Conservation (phyloP, 2,329 filamentous ascomycete species). For the Cytospora paraplurivora region DNA sequence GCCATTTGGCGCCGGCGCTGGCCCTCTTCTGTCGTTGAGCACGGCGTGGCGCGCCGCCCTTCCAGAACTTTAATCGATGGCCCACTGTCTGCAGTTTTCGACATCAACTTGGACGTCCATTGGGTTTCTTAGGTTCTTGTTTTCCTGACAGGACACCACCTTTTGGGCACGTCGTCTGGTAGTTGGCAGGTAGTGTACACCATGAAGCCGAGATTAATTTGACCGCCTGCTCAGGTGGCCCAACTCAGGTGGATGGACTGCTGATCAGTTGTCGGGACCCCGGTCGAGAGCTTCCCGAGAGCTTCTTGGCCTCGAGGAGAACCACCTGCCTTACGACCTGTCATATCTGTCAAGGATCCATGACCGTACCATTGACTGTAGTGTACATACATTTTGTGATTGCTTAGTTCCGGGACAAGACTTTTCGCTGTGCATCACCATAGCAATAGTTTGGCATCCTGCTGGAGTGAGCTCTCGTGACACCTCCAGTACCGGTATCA, state of each 20-base stretch:
- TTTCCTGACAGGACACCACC: too few species aligned
- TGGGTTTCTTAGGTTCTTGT: too few species aligned
- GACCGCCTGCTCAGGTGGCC: not conserved
- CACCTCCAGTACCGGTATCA: not conserved
- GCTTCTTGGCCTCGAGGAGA: not conserved
- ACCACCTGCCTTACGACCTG: not conserved
- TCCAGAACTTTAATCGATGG: too few species aligned
- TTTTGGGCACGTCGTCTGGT: too few species aligned
- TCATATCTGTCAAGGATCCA: not conserved
- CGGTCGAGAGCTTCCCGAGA: not conserved
- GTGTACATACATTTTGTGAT: not conserved
- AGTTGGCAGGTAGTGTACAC: too few species aligned
- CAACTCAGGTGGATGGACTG: not conserved
- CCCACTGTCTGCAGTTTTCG: too few species aligned
- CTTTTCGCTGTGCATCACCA: not conserved
- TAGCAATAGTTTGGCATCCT: not conserved
- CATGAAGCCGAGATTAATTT: not conserved
- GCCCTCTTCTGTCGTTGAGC: not conserved
- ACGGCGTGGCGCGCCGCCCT: too few species aligned
- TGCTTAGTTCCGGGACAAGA: not conserved
- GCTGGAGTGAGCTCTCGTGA: too few species aligned
- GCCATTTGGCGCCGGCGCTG: constrained; percentile 8
- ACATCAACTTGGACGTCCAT: too few species aligned
- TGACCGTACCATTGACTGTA: not conserved
- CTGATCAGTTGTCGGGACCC: not conserved